phyloP scores from a whole-genome alignment of 805 yeast genomes.

The Hanseniaspora clermontiae region DNA sequence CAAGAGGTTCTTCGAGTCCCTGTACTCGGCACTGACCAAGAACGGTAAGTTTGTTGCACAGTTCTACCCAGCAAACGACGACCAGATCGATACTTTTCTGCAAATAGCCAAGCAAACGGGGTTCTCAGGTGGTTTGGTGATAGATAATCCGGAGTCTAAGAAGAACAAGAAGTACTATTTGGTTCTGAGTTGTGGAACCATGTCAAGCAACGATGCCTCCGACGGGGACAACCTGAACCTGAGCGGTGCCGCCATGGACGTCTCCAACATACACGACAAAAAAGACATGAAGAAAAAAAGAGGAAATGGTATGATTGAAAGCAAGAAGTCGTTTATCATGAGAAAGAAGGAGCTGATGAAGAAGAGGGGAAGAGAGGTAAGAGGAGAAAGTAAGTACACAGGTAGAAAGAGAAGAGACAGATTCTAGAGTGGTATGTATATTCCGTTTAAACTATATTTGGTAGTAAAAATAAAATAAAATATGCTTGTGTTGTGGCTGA shows the following conservation, averaged over 20 bases:
- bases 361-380: slow-evolving; percentile 80
- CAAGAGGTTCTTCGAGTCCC: slow-evolving; percentile 70
- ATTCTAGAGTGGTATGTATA: slow-evolving; percentile 32
- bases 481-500: too few relatives aligned
- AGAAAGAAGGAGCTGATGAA: slow-evolving; percentile 91
- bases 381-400: slow-evolving; percentile 80
- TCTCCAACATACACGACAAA: slow-evolving; percentile 13
- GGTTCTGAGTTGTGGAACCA: slow-evolving; percentile 53
- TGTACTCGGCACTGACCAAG: slow-evolving; percentile 72
- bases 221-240: slow-evolving; percentile 73
- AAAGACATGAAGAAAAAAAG: slow-evolving; percentile 18
- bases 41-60: slow-evolving; percentile 98
- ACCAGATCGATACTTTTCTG: slow-evolving; percentile 64
- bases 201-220: slow-evolving; percentile 72
- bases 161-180: slow-evolving; percentile 83
- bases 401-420: slow-evolving; percentile 68
- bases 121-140: slow-evolving; percentile 87
- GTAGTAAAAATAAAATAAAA: too few relatives aligned
- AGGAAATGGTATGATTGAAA: slow-evolving; percentile 42
- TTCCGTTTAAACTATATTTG: background rate
- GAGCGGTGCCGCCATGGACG: slow-evolving; percentile 34
- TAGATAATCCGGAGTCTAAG: slow-evolving; percentile 87
- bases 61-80: slow-evolving; percentile 85
- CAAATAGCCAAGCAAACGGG: slow-evolving; percentile 87
- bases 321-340: slow-evolving; percentile 64